These are phyloP conservation scores for Candida krabiensis DNA, from an alignment of 805 yeast species.

Conservation along the genomic window DNA sequence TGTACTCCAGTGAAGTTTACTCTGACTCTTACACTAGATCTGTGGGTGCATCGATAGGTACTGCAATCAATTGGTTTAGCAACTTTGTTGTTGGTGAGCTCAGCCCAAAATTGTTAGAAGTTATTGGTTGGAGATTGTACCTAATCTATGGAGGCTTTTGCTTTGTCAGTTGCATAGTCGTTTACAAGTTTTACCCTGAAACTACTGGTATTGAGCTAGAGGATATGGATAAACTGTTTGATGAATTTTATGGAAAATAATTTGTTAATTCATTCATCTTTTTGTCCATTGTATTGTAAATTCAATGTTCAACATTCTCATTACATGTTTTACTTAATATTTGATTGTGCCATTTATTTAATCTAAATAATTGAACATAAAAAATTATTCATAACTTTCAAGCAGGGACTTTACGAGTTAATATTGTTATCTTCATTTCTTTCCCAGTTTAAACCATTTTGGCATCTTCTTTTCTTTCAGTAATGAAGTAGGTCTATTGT, in stretches of 20 bases:
- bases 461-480: slow-evolving; percentile 29
- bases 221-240: slow-evolving; percentile 55
- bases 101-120: slow-evolving; percentile 78
- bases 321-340: too few relatives aligned
- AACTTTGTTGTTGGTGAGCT: slow-evolving; percentile 89
- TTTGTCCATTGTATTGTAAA: not conserved
- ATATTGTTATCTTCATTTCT: slow-evolving; percentile 17
- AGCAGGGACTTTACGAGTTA: too few relatives aligned
- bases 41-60: slow-evolving; percentile 82
- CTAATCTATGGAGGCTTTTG: slow-evolving; percentile 77
- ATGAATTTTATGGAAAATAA: slow-evolving; percentile 17
- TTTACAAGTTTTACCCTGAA: slow-evolving; percentile 50
- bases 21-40: slow-evolving; percentile 74
- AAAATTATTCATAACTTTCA: too few relatives aligned
- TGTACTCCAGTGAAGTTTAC: slow-evolving; percentile 78
- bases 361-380: too few relatives aligned
- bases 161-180: slow-evolving; percentile 40
- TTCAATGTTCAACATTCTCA: too few relatives aligned
- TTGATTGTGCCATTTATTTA: too few relatives aligned
- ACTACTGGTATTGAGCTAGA: slow-evolving; percentile 54
- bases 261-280: not conserved
- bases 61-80: slow-evolving; percentile 89
- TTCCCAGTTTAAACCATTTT: slow-evolving; percentile 35
- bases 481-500: not conserved
- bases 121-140: slow-evolving; percentile 76